phyloP scores from a whole-genome alignment of 805 yeast genomes.

The Lipomyces chichibuensis region DNA sequence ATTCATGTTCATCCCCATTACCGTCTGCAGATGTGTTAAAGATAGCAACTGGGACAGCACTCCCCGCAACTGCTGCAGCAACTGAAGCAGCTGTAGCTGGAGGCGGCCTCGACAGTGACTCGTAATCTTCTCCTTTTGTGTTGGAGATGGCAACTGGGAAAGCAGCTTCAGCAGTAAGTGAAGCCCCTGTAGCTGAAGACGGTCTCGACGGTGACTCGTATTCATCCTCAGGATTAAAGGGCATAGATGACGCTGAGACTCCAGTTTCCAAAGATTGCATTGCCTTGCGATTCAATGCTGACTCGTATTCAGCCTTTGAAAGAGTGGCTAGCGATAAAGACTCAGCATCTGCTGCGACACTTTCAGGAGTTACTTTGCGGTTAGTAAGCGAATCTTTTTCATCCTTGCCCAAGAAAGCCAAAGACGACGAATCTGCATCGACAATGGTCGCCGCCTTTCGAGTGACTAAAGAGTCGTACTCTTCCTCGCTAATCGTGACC shows the following conservation, averaged over 20 bases:
- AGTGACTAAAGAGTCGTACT: conserved; percentile 12
- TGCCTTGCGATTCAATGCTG: conserved; percentile 14
- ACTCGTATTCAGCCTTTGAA: conserved; percentile 14
- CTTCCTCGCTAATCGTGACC: conserved; percentile 15
- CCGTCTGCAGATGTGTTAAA: neutral
- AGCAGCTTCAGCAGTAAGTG: neutral
- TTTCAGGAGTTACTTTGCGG: conserved; percentile 7
- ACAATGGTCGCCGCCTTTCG: conserved; percentile 11
- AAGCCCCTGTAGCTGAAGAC: neutral
- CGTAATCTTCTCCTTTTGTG: conserved; percentile 33
- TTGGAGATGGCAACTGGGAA: neutral
- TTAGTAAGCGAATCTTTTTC: conserved; percentile 32
- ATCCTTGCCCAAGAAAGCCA: conserved; percentile 35
- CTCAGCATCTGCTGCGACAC: conserved; percentile 9
- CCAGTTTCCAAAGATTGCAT: conserved; percentile 19
- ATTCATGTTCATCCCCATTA: conserved; percentile 36
- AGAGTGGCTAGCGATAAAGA: neutral
- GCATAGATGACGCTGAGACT: conserved; percentile 12
- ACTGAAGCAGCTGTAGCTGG: neutral
- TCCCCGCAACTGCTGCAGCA: neutral
- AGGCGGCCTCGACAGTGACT: conserved; percentile 23
- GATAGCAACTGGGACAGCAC: neutral
- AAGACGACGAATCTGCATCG: conserved; percentile 16
- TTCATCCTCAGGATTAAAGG: conserved; percentile 37
- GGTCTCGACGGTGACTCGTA: conserved; percentile 32